Evolutionary conservation across 2,329 filamentous ascomycete genomes (phyloP).

Genomic region (Epichloe elymi): DNA sequence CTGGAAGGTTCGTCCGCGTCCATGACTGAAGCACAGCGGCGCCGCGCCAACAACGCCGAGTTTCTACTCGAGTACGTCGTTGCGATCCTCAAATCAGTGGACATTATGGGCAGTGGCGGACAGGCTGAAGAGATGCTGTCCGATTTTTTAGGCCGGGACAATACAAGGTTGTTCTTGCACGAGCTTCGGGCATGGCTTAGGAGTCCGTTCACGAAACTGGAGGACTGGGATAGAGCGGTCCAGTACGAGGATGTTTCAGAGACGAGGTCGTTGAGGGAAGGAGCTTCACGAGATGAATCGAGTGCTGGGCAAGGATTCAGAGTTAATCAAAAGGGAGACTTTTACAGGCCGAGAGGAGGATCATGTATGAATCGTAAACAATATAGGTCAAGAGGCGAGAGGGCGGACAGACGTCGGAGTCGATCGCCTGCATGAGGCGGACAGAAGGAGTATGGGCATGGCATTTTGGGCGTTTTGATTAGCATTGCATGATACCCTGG

Average conservation of each 20-base stretch:
- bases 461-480: background rate
- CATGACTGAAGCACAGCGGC: slow-evolving; percentile 29
- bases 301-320: background rate
- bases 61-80: slow-evolving; percentile 80
- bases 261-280: background rate
- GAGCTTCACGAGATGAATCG: background rate
- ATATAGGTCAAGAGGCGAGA: background rate
- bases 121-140: slow-evolving; percentile 67
- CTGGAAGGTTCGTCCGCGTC: background rate
- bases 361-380: background rate
- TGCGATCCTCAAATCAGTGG: slow-evolving; percentile 69
- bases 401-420: background rate
- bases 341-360: slow-evolving; percentile 12
- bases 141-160: slow-evolving; percentile 64
- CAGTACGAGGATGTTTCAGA: slow-evolving; percentile 41
- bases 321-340: slow-evolving; percentile 12
- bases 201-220: slow-evolving; percentile 59
- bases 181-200: slow-evolving; percentile 73
- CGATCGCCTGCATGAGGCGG: background rate
- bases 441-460: background rate
- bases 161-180: slow-evolving; percentile 67
- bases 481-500: slow-evolving; percentile 1
- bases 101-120: slow-evolving; percentile 65
- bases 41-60: slow-evolving; percentile 47
- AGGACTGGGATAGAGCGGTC: slow-evolving; percentile 69